Conservation (phyloP, 208 protist genomes). For the Herpetomonas samuelpessoai region DNA sequence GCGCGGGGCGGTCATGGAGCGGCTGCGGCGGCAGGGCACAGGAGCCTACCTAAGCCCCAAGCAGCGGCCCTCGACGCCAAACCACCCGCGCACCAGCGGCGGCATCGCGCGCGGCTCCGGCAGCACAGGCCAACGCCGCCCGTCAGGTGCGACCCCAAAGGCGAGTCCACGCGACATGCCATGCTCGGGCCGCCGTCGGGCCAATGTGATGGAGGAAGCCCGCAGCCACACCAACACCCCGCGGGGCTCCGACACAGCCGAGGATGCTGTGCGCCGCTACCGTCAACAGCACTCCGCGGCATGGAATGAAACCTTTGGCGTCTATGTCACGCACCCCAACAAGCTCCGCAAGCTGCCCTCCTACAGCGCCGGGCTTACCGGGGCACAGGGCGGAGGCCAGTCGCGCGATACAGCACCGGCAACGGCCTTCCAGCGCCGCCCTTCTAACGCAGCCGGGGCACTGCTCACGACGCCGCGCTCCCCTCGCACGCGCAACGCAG, state of each 20-base stretch:
- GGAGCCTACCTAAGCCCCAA: not conserved
- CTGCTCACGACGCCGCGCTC: not conserved
- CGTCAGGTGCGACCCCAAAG: not conserved
- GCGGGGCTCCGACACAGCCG: not conserved
- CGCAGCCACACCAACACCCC: conserved; percentile 3
- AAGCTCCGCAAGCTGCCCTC: not conserved
- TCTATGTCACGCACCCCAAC: conserved; percentile 14
- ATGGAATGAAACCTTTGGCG: conserved; percentile 9
- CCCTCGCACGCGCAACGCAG: not conserved
- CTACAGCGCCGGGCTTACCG: not conserved
- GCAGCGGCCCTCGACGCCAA: not conserved
- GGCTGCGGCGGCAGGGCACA: not conserved
- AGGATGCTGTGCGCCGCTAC: not conserved
- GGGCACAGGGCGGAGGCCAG: not conserved
- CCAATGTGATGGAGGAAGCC: not conserved
- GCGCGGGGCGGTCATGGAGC: not conserved
- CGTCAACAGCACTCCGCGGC: conserved; percentile 9
- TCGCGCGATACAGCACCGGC: conserved; percentile 1
- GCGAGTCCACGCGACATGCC: not conserved
- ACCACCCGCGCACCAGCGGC: not conserved
- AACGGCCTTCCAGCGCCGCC: not conserved
- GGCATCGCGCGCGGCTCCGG: not conserved
- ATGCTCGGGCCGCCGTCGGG: not conserved
- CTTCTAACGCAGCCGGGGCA: not conserved
- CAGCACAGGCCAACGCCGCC: too few relatives aligned